Conservation (phyloP, 75 land plant genomes). For the Larix kaempferi region DNA sequence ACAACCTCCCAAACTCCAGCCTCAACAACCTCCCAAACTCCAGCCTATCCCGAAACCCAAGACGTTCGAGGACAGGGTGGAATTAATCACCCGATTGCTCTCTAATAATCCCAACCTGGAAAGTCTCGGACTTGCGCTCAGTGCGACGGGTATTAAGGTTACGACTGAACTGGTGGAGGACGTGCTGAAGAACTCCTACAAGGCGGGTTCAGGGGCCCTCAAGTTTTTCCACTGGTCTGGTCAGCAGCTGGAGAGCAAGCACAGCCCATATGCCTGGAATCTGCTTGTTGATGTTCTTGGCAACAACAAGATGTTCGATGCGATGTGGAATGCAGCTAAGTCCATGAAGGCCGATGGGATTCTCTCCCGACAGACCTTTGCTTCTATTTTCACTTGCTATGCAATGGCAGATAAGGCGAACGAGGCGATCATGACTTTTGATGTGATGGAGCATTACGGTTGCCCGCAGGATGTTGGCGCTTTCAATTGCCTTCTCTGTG, state of each 20-base stretch:
- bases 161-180: conserved; percentile 8
- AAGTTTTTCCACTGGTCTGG: conserved; percentile 12
- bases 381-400: conserved; percentile 15
- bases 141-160: background rate
- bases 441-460: conserved; percentile 13
- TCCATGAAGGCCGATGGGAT: conserved; percentile 28
- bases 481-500: conserved; percentile 14
- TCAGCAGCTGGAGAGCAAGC: background rate
- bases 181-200: conserved; percentile 9
- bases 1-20: no score
- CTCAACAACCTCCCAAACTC: background rate
- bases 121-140: background rate
- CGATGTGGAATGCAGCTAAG: conserved; percentile 54
- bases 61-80: conserved; percentile 1
- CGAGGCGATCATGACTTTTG: conserved; percentile 17
- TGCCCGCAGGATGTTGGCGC: conserved; percentile 10
- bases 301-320: conserved; percentile 43
- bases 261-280: conserved; percentile 43
- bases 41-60: background rate
- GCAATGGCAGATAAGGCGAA: conserved; percentile 4
- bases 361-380: conserved; percentile 8
- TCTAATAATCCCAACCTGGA: background rate
- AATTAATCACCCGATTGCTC: background rate
- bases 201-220: background rate
- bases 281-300: conserved; percentile 55